Base-by-base conservation (phyloP, 345 rosid genomes). In the Eucalyptus polyanthemos region DNA sequence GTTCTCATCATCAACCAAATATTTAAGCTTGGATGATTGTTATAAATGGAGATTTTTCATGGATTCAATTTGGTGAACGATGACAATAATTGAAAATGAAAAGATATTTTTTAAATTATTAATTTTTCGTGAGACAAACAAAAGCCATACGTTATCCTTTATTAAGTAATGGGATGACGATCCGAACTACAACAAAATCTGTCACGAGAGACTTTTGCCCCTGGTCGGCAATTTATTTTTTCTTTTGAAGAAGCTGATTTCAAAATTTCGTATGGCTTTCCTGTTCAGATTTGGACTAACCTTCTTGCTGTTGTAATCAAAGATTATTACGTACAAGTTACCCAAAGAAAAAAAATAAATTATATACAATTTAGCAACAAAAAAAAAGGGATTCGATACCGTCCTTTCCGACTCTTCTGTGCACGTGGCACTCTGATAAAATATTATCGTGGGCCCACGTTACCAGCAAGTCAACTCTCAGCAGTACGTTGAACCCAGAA, bases 141-240 rank as follows among this genome's bases (percentile, higher is more conserved):
- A 27, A 27, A 27, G 15, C 17, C 11, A n/a, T n/a, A 16, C 6
- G 24, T 5, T 34, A 34, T 4, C 42, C 42, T 69, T 1, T 9
- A 9, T 69, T 34, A 37, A 67, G 25, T 34, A n/a, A 45, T 50
- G 34, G 76, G 80, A 93, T 93, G 93, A 90, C 94, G 93, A 94
- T 93, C 87, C 80, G 91, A 92, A 91, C 93, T 86, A 90, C 94
- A 92, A 90, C 92, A 93, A 89, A 80, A 93, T 89, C 62, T 89
- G 69, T 88, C 93, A 54, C 93, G 90, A 92, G 94, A 90, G 94
- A 92, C 93, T 90, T 90, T 37, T 37, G 83, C 83, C 47, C 42
- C 89, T 44, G 91, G 95, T 92, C 96, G 95, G 93, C 93, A 85
- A 88, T 58, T 76, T 88, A 76, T 65, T 9, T 89, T 51, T 53